Base-by-base conservation (phyloP, 108 stramenopile genomes). In the Phaeodactylum tricornutum region DNA sequence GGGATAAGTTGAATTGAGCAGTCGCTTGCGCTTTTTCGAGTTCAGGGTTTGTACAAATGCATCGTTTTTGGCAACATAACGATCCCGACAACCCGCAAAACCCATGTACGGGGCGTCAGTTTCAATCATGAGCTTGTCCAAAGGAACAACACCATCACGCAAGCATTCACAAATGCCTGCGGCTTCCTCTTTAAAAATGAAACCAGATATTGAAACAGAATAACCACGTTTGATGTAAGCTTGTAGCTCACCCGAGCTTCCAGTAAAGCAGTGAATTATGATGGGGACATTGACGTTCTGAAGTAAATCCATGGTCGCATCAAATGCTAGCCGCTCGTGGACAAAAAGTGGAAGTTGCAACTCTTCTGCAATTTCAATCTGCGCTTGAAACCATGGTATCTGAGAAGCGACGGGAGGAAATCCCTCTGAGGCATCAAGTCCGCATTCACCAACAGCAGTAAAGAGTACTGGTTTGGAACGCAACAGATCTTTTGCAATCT, bases 51-150 rank as follows among this genome's bases (percentile, higher is more conserved):
- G 29, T 12, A 72, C 36, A 19, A 36, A 51, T 5, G 65, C 78
- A 23, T 66, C 39, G 22, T 87, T 69, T 8, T 47, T 50, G 15
- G 79, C 66, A 17, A 77, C 53, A 32, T 77, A 87, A 1, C 32
- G 33, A 14, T 74, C 47, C 7, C 81, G 69, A 56, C 75, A 77
- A 7, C 47, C 52, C 1, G 47, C 31, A 55, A 90, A 90, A 0
- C 87, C 87, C 87, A 90, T 90, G 63, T 90, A 90, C 1, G 88
- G 88, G 11, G 88, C 72, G 69, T 90, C 88, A 3, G 81, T 90
- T 60, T 90, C 88, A 26, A 90, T 73, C 84, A 85, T 80, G 20
- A 90, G 72, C 38, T 49, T 61, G 21, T 83, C 79, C 25, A 75
- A 42, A 3, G 88, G 83, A 19, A 82, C 4, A 23, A 19, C 20